Conservation (phyloP, 2,329 filamentous ascomycete species). For the Beauveria varroae region DNA sequence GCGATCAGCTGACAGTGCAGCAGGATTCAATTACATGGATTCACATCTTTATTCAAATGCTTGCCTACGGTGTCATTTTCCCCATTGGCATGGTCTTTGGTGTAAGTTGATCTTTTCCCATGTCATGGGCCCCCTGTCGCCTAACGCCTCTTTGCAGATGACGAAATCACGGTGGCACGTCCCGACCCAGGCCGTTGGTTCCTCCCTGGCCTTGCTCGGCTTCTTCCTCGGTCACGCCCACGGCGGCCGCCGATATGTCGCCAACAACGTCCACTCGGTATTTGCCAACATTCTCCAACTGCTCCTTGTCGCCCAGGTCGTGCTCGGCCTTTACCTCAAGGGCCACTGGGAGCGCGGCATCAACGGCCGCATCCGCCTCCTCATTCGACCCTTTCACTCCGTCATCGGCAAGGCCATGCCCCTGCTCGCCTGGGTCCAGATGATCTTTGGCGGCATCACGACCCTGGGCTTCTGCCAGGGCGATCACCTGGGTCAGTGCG, state of each 20-base stretch:
- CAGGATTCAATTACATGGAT: conserved; percentile 83
- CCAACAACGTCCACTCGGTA: conserved; percentile 66
- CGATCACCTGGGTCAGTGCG: conserved; percentile 86
- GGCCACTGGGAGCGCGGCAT: conserved; percentile 82
- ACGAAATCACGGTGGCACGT: conserved; percentile 91
- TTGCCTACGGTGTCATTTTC: conserved; percentile 87
- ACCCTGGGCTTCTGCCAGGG: conserved; percentile 85
- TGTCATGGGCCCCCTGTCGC: background rate
- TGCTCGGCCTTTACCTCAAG: conserved; percentile 78
- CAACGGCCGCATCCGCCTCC: conserved; percentile 66
- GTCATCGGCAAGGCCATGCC: conserved; percentile 84
- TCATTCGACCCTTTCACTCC: conserved; percentile 67
- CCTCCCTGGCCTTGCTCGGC: conserved; percentile 68
- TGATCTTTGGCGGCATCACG: conserved; percentile 93
- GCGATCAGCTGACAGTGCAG: conserved; percentile 24
- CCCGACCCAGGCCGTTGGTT: conserved; percentile 70
- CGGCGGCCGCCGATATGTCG: conserved; percentile 76
- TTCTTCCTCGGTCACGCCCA: conserved; percentile 91
- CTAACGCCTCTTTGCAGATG: conserved; percentile 47
- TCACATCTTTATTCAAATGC: conserved; percentile 82
- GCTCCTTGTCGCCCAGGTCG: conserved; percentile 67
- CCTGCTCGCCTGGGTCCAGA: conserved; percentile 81
- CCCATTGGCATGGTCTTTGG: conserved; percentile 93
- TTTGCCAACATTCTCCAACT: conserved; percentile 80
- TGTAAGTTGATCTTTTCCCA: conserved; percentile 36